Evolutionary conservation across 2,329 filamentous ascomycete species (phyloP).

Genomic region (Periconia digitata): DNA sequence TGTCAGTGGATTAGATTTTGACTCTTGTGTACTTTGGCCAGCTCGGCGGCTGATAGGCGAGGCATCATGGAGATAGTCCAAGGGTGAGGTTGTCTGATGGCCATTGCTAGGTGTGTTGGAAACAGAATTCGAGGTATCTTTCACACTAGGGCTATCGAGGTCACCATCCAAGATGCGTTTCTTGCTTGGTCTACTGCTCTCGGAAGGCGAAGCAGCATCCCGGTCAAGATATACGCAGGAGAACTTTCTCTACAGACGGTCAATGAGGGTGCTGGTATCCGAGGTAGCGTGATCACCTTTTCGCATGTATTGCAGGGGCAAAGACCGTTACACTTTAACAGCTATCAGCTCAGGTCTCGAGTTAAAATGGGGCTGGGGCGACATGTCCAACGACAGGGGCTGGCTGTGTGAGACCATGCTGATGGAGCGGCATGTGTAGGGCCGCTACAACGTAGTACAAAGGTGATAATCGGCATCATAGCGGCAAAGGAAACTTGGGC

Average conservation of each 20-base stretch:
- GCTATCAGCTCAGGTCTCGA: constrained; percentile 13
- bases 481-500: background rate
- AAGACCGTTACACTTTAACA: constrained; percentile 58
- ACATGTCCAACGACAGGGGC: background rate
- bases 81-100: constrained; percentile 19
- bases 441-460: background rate
- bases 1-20: constrained; percentile 5
- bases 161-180: constrained; percentile 31
- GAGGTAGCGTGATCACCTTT: constrained; percentile 47
- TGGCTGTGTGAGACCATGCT: background rate
- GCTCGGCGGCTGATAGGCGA: constrained; percentile 19
- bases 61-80: constrained; percentile 14
- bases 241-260: constrained; percentile 42
- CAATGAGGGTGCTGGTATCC: constrained; percentile 9
- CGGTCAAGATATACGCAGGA: constrained; percentile 43
- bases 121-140: constrained; percentile 21
- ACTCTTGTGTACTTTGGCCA: constrained; percentile 7
- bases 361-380: background rate
- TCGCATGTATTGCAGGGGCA: constrained; percentile 61
- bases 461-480: background rate
- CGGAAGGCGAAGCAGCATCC: constrained; percentile 36
- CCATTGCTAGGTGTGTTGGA: constrained; percentile 28
- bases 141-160: constrained; percentile 18
- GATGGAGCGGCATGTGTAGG: background rate
- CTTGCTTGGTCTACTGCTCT: constrained; percentile 43